Percentiles rank a stretch among this genome's conserved stretches.
Conservation (phyloP, 768 basidiomycete genomes). For the Suillus clintonianus region DNA sequence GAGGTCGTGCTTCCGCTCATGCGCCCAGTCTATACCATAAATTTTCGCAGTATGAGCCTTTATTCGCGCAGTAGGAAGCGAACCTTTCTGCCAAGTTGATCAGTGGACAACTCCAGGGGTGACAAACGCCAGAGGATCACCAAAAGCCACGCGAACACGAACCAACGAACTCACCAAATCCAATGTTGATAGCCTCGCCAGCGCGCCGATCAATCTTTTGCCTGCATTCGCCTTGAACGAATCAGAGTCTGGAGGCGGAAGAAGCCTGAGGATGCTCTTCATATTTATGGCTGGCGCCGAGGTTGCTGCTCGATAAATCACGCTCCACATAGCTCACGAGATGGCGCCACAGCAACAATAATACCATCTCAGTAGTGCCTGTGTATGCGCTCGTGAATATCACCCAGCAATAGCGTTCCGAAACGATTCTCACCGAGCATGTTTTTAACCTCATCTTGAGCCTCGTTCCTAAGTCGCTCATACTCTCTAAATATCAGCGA, state of each 20-base stretch:
- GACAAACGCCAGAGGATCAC: conserved; percentile 4
- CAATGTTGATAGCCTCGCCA: conserved; percentile 55
- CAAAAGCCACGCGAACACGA: conserved; percentile 16
- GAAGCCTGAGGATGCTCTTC: conserved; percentile 53
- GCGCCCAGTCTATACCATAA: conserved; percentile 97
- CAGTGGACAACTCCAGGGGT: not conserved
- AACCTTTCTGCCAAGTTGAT: conserved; percentile 69
- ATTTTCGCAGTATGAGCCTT: conserved; percentile 88
- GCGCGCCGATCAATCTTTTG: conserved; percentile 52
- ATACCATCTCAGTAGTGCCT: conserved; percentile 77
- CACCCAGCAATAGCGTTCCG: not conserved
- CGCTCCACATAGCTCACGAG: conserved; percentile 59
- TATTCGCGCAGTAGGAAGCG: conserved; percentile 73
- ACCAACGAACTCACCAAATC: conserved; percentile 44
- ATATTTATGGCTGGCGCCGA: conserved; percentile 31
- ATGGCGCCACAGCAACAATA: conserved; percentile 83
- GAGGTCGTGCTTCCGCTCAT: conserved; percentile 69
- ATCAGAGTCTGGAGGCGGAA: conserved; percentile 57
- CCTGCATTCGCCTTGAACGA: conserved; percentile 60
- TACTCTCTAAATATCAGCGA: conserved; percentile 64
- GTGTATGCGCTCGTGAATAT: conserved; percentile 1
- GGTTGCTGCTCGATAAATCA: conserved; percentile 16
- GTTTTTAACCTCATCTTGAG: conserved; percentile 50
- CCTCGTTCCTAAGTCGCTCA: conserved; percentile 42
- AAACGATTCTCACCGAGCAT: conserved; percentile 50